These are phyloP conservation scores for Trichoderma sp. DNA, from an alignment of 2,329 filamentous ascomycete species.

Conservation along the genomic window DNA sequence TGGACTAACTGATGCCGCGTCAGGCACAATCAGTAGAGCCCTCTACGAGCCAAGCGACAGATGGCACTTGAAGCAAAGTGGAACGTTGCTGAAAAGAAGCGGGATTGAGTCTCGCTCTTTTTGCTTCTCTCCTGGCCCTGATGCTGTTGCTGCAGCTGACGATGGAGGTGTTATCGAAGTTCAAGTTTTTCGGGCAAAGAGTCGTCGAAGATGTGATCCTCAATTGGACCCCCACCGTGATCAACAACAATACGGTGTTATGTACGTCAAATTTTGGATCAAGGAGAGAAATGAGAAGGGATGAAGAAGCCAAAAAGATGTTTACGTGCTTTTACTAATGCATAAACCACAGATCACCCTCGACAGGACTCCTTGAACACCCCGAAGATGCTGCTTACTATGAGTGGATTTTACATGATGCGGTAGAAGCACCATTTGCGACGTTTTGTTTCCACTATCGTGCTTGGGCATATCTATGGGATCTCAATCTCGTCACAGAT, in stretches of 20 bases:
- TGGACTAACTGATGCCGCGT: constrained; percentile 47
- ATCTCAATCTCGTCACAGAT: constrained; percentile 53
- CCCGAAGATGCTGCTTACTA: constrained; percentile 57
- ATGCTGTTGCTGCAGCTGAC: neutral
- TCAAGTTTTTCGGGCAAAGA: constrained; percentile 49
- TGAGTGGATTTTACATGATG: constrained; percentile 56
- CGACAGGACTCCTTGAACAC: constrained; percentile 56
- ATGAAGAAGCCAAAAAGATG: neutral
- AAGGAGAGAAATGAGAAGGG: neutral
- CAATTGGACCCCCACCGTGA: constrained; percentile 49
- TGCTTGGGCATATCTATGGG: constrained; percentile 53
- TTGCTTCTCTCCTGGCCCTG: constrained; percentile 14
- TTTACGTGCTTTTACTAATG: neutral
- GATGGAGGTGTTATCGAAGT: constrained; percentile 14
- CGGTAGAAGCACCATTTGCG: constrained; percentile 56
- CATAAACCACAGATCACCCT: constrained; percentile 51
- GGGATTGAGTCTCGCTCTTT: constrained; percentile 41
- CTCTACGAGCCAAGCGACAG: constrained; percentile 53
- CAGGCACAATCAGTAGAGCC: constrained; percentile 50
- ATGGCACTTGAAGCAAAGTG: constrained; percentile 47
- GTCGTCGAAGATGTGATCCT: constrained; percentile 49
- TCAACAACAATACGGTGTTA: constrained; percentile 57
- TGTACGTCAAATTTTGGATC: constrained; percentile 46
- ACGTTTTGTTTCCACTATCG: constrained; percentile 62
- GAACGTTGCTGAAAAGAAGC: constrained; percentile 39